Conservation (phyloP, 768 basidiomycete genomes). For the Boletus vermiculosoides region DNA sequence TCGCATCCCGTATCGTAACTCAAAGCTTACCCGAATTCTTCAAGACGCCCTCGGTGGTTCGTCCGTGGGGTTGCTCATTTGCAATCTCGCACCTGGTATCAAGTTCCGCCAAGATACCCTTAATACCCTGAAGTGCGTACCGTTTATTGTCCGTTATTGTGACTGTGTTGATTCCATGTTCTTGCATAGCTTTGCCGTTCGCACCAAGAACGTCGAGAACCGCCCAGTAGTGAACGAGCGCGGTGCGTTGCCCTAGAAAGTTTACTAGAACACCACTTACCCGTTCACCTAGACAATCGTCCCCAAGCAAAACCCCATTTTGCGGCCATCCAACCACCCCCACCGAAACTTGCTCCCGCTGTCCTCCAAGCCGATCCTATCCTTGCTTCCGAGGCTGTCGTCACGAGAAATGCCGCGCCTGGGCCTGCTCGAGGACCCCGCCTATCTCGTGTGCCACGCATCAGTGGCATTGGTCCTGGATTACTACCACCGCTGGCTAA, state of each 20-base stretch:
- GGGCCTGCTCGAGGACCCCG: conserved; percentile 27
- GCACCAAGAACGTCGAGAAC: conserved; percentile 86
- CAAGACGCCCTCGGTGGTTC: conserved; percentile 89
- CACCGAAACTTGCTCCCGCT: conserved; percentile 46
- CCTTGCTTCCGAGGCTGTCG: conserved; percentile 8
- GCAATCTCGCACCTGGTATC: conserved; percentile 79
- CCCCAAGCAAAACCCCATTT: conserved; percentile 61
- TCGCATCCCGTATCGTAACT: conserved; percentile 87
- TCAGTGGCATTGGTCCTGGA: conserved; percentile 30
- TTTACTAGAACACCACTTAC: not conserved
- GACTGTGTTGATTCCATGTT: not conserved
- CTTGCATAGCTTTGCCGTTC: conserved; percentile 64
- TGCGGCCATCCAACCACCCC: conserved; percentile 53
- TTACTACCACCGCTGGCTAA: conserved; percentile 25
- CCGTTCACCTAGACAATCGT: conserved; percentile 47
- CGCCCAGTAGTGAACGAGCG: conserved; percentile 75
- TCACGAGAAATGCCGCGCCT: conserved; percentile 14
- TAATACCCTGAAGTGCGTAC: conserved; percentile 81
- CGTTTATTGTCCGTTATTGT: not conserved
- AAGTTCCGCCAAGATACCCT: conserved; percentile 86
- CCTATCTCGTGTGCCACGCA: conserved; percentile 32
- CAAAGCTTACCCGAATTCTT: conserved; percentile 83
- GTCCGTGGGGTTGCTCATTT: conserved; percentile 77
- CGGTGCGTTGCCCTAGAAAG: conserved; percentile 42
- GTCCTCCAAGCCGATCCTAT: conserved; percentile 44